Evolutionary conservation across 1,139 yeast genomes (phyloP), one percentile per base, ranked within the genome.

Genomic region (Kurtzmaniella quercitrusa): DNA sequence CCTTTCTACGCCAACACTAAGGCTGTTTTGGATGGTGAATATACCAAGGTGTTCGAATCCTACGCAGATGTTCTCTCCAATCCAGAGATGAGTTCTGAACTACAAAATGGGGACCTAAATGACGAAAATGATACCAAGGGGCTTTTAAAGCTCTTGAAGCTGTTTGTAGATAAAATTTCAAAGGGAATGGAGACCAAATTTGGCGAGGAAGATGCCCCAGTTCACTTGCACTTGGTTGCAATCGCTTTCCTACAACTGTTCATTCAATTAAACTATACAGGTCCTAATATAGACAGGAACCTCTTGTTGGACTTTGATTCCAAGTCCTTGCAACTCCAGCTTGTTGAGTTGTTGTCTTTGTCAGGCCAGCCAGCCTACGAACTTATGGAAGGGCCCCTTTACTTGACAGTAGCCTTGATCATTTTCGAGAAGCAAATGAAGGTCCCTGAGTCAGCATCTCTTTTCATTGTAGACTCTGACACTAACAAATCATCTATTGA

Each of bases 261-360:
- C 57, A 66, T 86, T 18, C 96, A 89, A 58, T 65, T 77, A 43
- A 91, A 91, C 59, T 87, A 75, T 58, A 88, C 96, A 0, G 98
- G 98, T 3, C 98, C 98, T 1, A 73, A 74, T 21, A 58, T 81
- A 0, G 70, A 71, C 1, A 56, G 68, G 34, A 64, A 63, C 2
- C 56, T 70, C 2, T 55, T 60, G 2, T 65, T 69, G 1, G 49
- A 68, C 44, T 62, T 65, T 45, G 73, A 71, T 53, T 52, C 59
- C 2, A 44, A 51, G 7, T 25, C 48, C 5, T 44, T 71, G 14
- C 74, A 70, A 41, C 33, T 46, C 3, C 75, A 69, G 29, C 57
- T 68, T 11, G 50, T 77, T 11, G 57, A 56, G 33, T 54, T 72
- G 1, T 65, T 87, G 36, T 62, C 73, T 12, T 56, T 82, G 2